phyloP scores from a whole-genome alignment of 2,329 filamentous ascomycete genomes.

The Dothiorella sarmentorum region DNA sequence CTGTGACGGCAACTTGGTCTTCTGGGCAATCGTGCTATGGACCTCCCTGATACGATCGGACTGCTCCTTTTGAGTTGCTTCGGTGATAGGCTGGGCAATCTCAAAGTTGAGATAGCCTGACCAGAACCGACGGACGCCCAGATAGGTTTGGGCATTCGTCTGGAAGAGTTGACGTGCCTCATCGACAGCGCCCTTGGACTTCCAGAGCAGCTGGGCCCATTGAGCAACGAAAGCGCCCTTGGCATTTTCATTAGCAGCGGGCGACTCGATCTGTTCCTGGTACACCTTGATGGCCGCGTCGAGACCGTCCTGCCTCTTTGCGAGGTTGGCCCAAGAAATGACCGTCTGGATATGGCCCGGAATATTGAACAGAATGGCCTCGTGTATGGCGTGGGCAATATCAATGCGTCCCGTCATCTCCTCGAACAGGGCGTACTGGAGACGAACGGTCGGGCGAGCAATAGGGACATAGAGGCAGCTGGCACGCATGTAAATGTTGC shows the following conservation, averaged over 20 bases:
- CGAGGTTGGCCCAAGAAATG: slow-evolving; percentile 79
- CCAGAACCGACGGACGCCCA: slow-evolving; percentile 87
- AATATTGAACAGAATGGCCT: slow-evolving; percentile 70
- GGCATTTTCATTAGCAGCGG: slow-evolving; percentile 68
- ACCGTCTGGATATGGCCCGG: slow-evolving; percentile 86
- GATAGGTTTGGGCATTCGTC: slow-evolving; percentile 78
- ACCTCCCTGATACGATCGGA: slow-evolving; percentile 76
- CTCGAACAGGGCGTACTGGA: slow-evolving; percentile 94
- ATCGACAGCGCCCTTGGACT: slow-evolving; percentile 73
- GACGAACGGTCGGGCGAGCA: slow-evolving; percentile 74
- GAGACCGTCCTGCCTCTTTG: slow-evolving; percentile 76
- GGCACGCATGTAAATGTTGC: slow-evolving; percentile 87
- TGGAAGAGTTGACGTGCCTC: slow-evolving; percentile 81
- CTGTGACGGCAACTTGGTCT: slow-evolving; percentile 64
- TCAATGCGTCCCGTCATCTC: slow-evolving; percentile 72
- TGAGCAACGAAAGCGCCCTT: slow-evolving; percentile 86
- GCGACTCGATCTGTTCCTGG: slow-evolving; percentile 73
- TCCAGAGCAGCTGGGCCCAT: slow-evolving; percentile 85
- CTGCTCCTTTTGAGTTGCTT: slow-evolving; percentile 61
- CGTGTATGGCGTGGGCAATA: slow-evolving; percentile 79
- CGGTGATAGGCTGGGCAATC: slow-evolving; percentile 71
- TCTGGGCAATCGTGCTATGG: slow-evolving; percentile 68
- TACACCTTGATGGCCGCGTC: slow-evolving; percentile 82
- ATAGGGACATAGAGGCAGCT: slow-evolving; percentile 83
- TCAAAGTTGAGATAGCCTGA: slow-evolving; percentile 85